Conservation (phyloP, 257 asterid species). For the Gentiana dahurica region DNA sequence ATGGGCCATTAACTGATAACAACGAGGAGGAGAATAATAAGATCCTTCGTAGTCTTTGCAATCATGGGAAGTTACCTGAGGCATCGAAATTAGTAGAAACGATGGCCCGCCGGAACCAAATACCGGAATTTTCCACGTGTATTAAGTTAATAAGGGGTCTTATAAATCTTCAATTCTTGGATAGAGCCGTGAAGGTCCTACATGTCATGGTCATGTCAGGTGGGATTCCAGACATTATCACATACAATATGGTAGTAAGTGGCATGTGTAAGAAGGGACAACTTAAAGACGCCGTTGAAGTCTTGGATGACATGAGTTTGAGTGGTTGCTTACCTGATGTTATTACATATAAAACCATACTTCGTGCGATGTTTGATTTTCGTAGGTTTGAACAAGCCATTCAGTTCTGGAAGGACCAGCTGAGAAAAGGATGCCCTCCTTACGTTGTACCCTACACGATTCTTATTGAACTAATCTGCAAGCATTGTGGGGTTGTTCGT, state of each 20-base stretch:
- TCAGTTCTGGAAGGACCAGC: conserved; percentile 66
- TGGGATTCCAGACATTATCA: conserved; percentile 72
- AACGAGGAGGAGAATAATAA: conserved; percentile 61
- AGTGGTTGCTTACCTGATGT: conserved; percentile 86
- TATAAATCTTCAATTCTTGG: conserved; percentile 33
- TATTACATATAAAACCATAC: conserved; percentile 57
- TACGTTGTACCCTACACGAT: conserved; percentile 56
- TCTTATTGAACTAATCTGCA: conserved; percentile 54
- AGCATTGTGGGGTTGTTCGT: conserved; percentile 42
- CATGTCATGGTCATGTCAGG: conserved; percentile 78
- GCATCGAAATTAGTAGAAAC: conserved; percentile 53
- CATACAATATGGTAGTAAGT: conserved; percentile 78
- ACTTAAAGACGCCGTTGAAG: conserved; percentile 42
- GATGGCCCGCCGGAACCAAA: conserved; percentile 78
- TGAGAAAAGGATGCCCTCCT: conserved; percentile 82
- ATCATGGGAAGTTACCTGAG: conserved; percentile 45
- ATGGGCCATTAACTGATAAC: conserved; percentile 46
- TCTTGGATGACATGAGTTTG: conserved; percentile 66
- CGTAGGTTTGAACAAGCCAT: conserved; percentile 58
- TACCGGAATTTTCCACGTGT: conserved; percentile 62
- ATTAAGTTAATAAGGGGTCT: conserved; percentile 76
- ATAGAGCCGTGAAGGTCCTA: conserved; percentile 52
- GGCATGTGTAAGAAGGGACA: conserved; percentile 59
- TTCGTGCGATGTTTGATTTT: conserved; percentile 53
- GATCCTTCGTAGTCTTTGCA: conserved; percentile 53